These are phyloP conservation scores for Trametes villosa DNA, from an alignment of 768 basidiomycete genomes.

Conservation along the genomic window DNA sequence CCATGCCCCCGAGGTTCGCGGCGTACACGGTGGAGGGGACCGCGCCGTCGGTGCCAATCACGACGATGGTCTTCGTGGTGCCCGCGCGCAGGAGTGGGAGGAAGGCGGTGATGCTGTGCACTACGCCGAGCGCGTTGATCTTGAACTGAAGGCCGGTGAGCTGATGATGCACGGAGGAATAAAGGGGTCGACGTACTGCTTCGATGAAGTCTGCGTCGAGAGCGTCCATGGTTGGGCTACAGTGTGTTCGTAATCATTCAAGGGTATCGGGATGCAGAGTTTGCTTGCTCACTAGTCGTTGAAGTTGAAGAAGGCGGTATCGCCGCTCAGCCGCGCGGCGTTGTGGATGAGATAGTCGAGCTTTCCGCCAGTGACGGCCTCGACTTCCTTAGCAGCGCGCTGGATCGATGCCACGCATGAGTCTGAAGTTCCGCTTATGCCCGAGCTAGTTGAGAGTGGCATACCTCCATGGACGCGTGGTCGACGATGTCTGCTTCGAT, in stretches of 20 bases:
- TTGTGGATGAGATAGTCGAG: constrained; percentile 43
- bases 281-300: background rate
- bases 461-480: constrained; percentile 34
- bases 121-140: constrained; percentile 41
- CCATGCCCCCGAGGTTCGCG: background rate
- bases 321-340: constrained; percentile 30
- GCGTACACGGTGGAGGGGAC: background rate
- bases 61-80: constrained; percentile 36
- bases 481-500: constrained; percentile 44
- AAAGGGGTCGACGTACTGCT: background rate
- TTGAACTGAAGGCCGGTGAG: constrained; percentile 29
- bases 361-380: constrained; percentile 33
- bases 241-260: background rate
- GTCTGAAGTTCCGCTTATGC: background rate
- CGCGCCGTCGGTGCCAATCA: background rate
- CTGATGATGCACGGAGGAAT: background rate
- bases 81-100: constrained; percentile 43
- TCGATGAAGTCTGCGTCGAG: constrained; percentile 21
- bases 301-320: background rate
- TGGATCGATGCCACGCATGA: background rate
- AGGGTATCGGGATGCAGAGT: background rate
- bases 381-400: constrained; percentile 29
- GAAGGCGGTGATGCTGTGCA: constrained; percentile 42
- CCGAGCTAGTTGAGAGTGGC: background rate
- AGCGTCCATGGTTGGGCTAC: constrained; percentile 11